Evolutionary conservation across 805 yeast genomes (phyloP), one percentile per base, ranked within the genome.

Genomic region (Candida maris): DNA sequence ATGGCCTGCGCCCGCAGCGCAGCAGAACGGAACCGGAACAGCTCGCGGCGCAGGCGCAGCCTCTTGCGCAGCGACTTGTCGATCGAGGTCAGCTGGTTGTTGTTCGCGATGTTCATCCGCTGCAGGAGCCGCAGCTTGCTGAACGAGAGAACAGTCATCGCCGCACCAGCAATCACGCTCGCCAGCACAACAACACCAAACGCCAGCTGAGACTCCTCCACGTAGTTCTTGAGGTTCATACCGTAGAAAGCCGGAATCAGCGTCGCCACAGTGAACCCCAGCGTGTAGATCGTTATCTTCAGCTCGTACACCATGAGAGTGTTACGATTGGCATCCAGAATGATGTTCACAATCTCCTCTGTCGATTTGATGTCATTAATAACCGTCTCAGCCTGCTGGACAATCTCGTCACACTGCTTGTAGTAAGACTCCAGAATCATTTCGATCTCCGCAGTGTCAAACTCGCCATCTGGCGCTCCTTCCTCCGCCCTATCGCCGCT

Each of bases 351-450:
- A 54, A 89, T 85, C 52, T 89, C 97, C 55, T 88, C 96, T 0
- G 97, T 89, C 12, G 93, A 85, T 53, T 79, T 79, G 49, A 89
- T 86, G 54, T 89, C 95, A 48, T 79, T 80, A 15, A 85, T 75
- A 38, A 88, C 64, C 4, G 91, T 81, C 29, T 85, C 95, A 0
- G 95, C 81, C 49, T 85, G 91, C 59, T 89, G 97, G 5, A 88
- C 96, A 48, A 84, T 79, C 63, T 89, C 97, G 54, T 89, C 96
- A 55, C 91, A 82, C 50, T 88, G 96, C 41, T 84, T 82, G 60
- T 85, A 88, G 61, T 89, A 89, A 0, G 95, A 77, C 54, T 89
- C 97, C 15, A 89, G 57, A 33, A 89, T 67, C 81, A 88, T 82
- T 59, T 89, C 97, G 15, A 86, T 71, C 49, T 89, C 96, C 6